phyloP scores from a whole-genome alignment of 331 rosid genomes.

The Telfairia occidentalis region DNA sequence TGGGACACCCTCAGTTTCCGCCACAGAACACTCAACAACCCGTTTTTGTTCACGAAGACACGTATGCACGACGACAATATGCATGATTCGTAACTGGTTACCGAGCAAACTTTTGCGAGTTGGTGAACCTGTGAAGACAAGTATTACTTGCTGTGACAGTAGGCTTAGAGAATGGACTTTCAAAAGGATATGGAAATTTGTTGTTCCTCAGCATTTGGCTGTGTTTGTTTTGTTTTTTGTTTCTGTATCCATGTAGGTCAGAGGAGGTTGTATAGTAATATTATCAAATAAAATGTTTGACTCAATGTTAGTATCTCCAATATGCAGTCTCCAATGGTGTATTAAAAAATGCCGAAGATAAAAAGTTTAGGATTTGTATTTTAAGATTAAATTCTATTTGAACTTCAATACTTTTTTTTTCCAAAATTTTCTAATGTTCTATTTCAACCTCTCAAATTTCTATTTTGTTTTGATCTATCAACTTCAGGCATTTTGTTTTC shows the following conservation, averaged over 20 bases:
- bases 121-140: background rate
- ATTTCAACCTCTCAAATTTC: too few relatives aligned
- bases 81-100: constrained; percentile 23
- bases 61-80: constrained; percentile 66
- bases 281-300: background rate
- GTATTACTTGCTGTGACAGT: background rate
- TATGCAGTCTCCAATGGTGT: background rate
- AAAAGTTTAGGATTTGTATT: too few relatives aligned
- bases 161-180: constrained; percentile 2
- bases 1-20: constrained; percentile 81
- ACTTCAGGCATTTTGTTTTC: too few relatives aligned
- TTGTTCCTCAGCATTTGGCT: background rate
- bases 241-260: background rate
- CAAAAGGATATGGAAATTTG: constrained; percentile 1
- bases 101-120: background rate
- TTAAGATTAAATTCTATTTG: too few relatives aligned
- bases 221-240: constrained; percentile 1
- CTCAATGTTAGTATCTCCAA: background rate
- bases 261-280: background rate
- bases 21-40: constrained; percentile 46
- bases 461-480: too few relatives aligned
- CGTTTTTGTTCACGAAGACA: constrained; percentile 85
- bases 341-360: background rate
- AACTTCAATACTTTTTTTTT: too few relatives aligned
- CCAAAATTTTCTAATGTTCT: too few relatives aligned